phyloP scores from a whole-genome alignment of 2,329 filamentous ascomycete genomes.

The Colletotrichum sp. region DNA sequence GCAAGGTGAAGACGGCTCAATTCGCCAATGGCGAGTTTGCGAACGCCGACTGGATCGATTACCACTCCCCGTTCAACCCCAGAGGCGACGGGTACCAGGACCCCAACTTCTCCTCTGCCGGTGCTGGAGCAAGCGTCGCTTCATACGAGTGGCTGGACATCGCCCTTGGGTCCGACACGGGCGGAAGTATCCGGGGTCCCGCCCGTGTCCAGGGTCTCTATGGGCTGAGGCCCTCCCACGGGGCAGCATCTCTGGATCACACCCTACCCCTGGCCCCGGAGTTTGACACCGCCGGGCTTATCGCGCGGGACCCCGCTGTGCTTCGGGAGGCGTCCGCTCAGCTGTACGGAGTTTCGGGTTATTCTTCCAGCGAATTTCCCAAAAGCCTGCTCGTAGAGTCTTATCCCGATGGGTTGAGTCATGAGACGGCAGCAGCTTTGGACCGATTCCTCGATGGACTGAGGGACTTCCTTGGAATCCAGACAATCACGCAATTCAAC shows the following conservation, averaged over 20 bases:
- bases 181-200: constrained; percentile 50
- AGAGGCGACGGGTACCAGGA: constrained; percentile 53
- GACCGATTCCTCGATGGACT: constrained; percentile 31
- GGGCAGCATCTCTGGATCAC: constrained; percentile 38
- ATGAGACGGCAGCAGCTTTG: constrained; percentile 24
- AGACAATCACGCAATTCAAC: constrained; percentile 22
- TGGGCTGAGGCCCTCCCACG: constrained; percentile 38
- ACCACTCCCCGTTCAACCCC: constrained; percentile 48
- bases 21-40: constrained; percentile 50
- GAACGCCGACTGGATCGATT: constrained; percentile 54
- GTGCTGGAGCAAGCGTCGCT: constrained; percentile 29
- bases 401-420: constrained; percentile 24
- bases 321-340: constrained; percentile 25
- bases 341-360: not conserved
- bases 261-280: constrained; percentile 43
- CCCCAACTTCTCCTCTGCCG: constrained; percentile 50
- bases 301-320: constrained; percentile 37
- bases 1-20: constrained; percentile 51
- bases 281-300: not conserved
- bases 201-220: constrained; percentile 45
- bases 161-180: constrained; percentile 24
- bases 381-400: constrained; percentile 31
- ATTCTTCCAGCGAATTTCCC: not conserved
- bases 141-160: constrained; percentile 28
- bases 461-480: constrained; percentile 27